Conservation (phyloP, 257 asterid species). For the Agastache rugosa region DNA sequence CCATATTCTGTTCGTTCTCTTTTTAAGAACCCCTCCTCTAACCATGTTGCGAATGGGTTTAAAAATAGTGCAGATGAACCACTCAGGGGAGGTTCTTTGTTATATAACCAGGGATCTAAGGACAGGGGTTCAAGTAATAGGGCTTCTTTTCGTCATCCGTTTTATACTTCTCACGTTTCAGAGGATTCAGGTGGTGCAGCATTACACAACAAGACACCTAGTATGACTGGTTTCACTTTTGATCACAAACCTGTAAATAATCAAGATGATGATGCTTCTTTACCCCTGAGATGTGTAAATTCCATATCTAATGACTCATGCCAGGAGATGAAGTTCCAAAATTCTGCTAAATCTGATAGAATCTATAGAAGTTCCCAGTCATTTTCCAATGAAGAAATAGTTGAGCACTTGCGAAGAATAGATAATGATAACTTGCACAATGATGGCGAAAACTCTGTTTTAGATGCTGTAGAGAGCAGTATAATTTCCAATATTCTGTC, state of each 20-base stretch:
- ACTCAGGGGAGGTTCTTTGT: constrained; percentile 49
- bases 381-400: constrained; percentile 95
- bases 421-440: constrained; percentile 56
- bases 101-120: constrained; percentile 46
- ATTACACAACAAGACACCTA: constrained; percentile 50
- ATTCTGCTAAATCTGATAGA: constrained; percentile 79
- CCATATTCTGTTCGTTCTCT: constrained; percentile 36
- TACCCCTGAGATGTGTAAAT: constrained; percentile 64
- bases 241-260: constrained; percentile 57
- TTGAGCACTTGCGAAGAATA: constrained; percentile 88
- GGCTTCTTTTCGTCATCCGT: constrained; percentile 47
- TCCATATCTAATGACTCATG: constrained; percentile 60
- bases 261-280: constrained; percentile 61
- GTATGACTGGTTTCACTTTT: constrained; percentile 50
- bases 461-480: constrained; percentile 72
- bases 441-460: constrained; percentile 63
- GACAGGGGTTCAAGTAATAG: constrained; percentile 49
- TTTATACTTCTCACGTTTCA: constrained; percentile 48
- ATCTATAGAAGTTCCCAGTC: constrained; percentile 79
- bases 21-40: constrained; percentile 29
- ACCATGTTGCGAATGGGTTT: constrained; percentile 25
- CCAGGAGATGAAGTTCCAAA: constrained; percentile 81
- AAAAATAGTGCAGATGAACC: constrained; percentile 36
- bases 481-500: constrained; percentile 83
- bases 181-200: constrained; percentile 55